Evolutionary conservation across 257 asterid species (phyloP).

Genomic region (Eustoma russellianum): DNA sequence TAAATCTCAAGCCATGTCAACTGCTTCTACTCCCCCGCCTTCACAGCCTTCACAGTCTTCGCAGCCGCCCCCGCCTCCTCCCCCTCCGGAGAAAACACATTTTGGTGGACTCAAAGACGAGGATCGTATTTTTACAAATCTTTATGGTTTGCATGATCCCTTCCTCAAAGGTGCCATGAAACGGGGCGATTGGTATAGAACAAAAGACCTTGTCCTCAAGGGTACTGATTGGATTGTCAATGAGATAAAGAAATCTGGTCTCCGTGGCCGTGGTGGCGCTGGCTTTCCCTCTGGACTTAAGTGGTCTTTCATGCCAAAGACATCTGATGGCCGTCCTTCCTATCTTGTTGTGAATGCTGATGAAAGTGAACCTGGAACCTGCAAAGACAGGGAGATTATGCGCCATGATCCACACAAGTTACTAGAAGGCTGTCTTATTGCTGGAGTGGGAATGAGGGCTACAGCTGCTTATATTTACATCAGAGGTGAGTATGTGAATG

Average conservation of each 20-base stretch:
- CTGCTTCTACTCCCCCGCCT: slow-evolving; percentile 52
- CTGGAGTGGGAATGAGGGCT: slow-evolving; percentile 99
- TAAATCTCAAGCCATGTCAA: slow-evolving; percentile 80
- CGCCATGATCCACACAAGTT: slow-evolving; percentile 98
- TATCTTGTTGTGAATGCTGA: slow-evolving; percentile 98
- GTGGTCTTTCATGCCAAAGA: slow-evolving; percentile 99
- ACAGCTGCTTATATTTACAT: slow-evolving; percentile 91
- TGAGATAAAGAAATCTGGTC: slow-evolving; percentile 96
- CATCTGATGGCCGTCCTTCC: slow-evolving; percentile 94
- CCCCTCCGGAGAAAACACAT: slow-evolving; percentile 95
- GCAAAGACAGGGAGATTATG: slow-evolving; percentile 98
- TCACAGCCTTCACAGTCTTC: slow-evolving; percentile 2
- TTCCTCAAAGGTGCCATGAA: slow-evolving; percentile 95
- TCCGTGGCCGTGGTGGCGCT: slow-evolving; percentile 99
- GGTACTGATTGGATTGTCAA: slow-evolving; percentile 96
- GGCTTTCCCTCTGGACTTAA: slow-evolving; percentile 98
- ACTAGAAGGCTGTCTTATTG: slow-evolving; percentile 92
- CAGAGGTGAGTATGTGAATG: slow-evolving; percentile 96
- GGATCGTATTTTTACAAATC: slow-evolving; percentile 92
- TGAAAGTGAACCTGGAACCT: slow-evolving; percentile 99
- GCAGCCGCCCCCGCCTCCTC: slow-evolving; percentile 77
- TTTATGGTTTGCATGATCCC: slow-evolving; percentile 88
- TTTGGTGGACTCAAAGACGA: slow-evolving; percentile 96
- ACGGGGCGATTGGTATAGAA: slow-evolving; percentile 97
- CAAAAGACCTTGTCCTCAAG: slow-evolving; percentile 84